These are phyloP conservation scores for Aspergillus piperis DNA, from an alignment of 2,329 filamentous ascomycete species.

Conservation along the genomic window DNA sequence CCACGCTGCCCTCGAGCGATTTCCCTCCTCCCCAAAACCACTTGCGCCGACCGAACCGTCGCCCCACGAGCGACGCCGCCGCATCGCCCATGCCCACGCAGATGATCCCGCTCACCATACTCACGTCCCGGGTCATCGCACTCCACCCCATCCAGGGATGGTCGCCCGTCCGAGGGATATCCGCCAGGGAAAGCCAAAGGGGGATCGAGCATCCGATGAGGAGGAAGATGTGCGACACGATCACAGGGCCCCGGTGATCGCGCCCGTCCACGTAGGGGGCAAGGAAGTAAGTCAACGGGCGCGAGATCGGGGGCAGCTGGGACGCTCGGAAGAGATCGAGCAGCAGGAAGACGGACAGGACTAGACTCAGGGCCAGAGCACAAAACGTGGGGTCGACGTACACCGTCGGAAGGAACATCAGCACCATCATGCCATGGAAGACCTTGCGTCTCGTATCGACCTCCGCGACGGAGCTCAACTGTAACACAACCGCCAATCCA, in stretches of 20 bases:
- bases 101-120: conserved; percentile 88
- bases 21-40: conserved; percentile 98
- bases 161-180: conserved; percentile 59
- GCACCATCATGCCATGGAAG: conserved; percentile 98
- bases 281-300: conserved; percentile 81
- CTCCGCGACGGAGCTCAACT: conserved; percentile 74
- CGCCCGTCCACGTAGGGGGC: conserved; percentile 93
- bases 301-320: conserved; percentile 85
- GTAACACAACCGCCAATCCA: conserved; percentile 74
- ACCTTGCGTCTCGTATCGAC: conserved; percentile 96
- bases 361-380: conserved; percentile 74
- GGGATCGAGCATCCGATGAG: conserved; percentile 94
- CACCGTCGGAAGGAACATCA: conserved; percentile 85
- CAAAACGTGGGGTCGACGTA: conserved; percentile 85
- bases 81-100: conserved; percentile 96
- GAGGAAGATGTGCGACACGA: conserved; percentile 94
- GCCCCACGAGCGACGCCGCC: conserved; percentile 84
- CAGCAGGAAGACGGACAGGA: conserved; percentile 81
- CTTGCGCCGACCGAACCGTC: conserved; percentile 81
- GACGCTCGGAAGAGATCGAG: conserved; percentile 87
- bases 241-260: conserved; percentile 88
- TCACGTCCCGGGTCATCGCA: conserved; percentile 69
- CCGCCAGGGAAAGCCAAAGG: conserved; percentile 82
- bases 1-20: conserved; percentile 81
- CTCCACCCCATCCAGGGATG: conserved; percentile 72